Conservation (phyloP, 441 rosid species). For the Adansonia rubrostipa region DNA sequence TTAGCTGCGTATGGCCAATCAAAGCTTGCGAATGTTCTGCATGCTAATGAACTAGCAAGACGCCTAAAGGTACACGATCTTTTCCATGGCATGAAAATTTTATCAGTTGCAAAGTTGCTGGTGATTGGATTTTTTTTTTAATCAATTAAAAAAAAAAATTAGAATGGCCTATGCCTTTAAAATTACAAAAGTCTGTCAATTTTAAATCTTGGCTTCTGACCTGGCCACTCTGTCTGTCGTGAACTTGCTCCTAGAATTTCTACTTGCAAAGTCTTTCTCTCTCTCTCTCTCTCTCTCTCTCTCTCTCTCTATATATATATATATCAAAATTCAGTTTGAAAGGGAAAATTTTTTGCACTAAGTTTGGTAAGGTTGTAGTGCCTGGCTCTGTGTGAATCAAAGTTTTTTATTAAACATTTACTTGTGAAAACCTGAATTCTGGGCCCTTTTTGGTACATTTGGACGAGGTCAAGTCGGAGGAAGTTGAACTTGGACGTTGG, state of each 20-base stretch:
- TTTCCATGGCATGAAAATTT: neutral
- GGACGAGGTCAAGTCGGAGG: neutral
- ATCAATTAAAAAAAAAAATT: neutral
- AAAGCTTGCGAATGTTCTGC: constrained; percentile 71
- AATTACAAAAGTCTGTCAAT: neutral
- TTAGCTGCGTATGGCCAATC: constrained; percentile 57
- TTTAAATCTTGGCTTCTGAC: neutral
- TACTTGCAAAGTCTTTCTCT: neutral
- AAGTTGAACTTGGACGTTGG: neutral
- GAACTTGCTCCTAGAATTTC: neutral
- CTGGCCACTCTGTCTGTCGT: neutral
- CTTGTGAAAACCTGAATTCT: neutral
- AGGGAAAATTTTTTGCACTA: neutral
- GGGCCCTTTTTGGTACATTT: neutral
- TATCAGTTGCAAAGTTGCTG: neutral
- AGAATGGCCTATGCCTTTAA: neutral
- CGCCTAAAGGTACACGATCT: constrained; percentile 49
- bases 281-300: neutral
- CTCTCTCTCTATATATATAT: no score
- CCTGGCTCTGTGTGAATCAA: neutral
- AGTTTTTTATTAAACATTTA: neutral
- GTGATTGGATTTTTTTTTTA: neutral
- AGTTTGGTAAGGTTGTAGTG: neutral
- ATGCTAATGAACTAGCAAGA: constrained; percentile 66
- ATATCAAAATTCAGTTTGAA: neutral